Evolutionary conservation across 1,139 yeast species (phyloP).

Genomic region (Casaregolazyma lundiana): DNA sequence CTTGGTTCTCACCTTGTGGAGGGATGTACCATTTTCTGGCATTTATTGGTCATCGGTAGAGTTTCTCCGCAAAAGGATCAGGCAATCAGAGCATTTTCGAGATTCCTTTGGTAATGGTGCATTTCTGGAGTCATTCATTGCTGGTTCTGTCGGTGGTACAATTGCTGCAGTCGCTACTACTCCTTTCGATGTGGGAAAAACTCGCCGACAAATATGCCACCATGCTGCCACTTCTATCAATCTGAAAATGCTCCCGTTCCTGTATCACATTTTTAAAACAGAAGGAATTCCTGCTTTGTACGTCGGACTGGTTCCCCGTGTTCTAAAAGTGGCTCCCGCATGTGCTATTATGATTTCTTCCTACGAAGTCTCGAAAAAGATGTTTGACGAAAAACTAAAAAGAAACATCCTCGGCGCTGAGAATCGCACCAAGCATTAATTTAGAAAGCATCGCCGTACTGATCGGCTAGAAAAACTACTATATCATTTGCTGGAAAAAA

Average conservation of each 20-base stretch:
- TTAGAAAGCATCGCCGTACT: not conserved
- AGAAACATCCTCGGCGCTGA: not conserved
- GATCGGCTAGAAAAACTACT: not conserved
- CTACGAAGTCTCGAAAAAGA: slow-evolving; percentile 80
- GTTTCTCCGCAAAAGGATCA: slow-evolving; percentile 25
- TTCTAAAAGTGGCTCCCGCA: slow-evolving; percentile 90
- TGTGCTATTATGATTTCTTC: slow-evolving; percentile 98
- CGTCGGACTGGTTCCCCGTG: slow-evolving; percentile 80
- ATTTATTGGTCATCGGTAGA: slow-evolving; percentile 80
- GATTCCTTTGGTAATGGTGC: slow-evolving; percentile 41
- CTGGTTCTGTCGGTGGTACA: slow-evolving; percentile 83
- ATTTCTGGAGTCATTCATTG: slow-evolving; percentile 67
- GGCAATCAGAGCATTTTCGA: slow-evolving; percentile 22
- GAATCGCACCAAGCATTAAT: slow-evolving; percentile 6
- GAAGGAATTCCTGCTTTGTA: slow-evolving; percentile 80
- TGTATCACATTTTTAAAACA: slow-evolving; percentile 53
- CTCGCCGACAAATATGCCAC: slow-evolving; percentile 71
- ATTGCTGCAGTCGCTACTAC: slow-evolving; percentile 84
- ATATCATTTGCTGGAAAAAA: not conserved
- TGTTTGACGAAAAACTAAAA: slow-evolving; percentile 34
- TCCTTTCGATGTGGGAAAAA: slow-evolving; percentile 96
- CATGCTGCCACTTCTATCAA: slow-evolving; percentile 31
- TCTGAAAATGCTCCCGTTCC: slow-evolving; percentile 57
- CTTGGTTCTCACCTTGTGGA: slow-evolving; percentile 79
- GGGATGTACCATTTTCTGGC: slow-evolving; percentile 97